phyloP scores from a whole-genome alignment of 2,329 filamentous ascomycete species.

The Botryosphaeria agaves region DNA sequence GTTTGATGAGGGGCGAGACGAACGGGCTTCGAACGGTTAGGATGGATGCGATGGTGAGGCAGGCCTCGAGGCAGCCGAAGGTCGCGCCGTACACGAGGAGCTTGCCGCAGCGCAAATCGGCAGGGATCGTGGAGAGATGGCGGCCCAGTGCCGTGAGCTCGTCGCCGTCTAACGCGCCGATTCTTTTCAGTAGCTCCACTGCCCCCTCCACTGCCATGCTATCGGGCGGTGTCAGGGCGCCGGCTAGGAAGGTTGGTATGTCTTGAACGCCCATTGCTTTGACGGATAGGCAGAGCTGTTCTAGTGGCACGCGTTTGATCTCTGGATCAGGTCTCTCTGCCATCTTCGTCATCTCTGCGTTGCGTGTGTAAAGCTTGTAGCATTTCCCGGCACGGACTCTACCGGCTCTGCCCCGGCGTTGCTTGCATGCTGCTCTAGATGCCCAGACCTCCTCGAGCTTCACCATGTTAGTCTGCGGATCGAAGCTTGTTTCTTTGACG shows the following conservation, averaged over 20 bases:
- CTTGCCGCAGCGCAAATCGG: constrained; percentile 83
- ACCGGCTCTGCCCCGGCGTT: constrained; percentile 81
- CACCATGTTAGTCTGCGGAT: constrained; percentile 82
- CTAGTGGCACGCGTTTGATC: constrained; percentile 79
- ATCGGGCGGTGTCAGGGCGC: constrained; percentile 79
- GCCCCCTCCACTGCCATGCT: constrained; percentile 74
- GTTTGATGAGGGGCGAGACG: constrained; percentile 62
- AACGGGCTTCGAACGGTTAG: constrained; percentile 84
- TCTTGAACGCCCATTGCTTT: constrained; percentile 86
- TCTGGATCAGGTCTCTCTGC: constrained; percentile 78
- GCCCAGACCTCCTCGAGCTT: constrained; percentile 92
- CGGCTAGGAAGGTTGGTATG: constrained; percentile 62
- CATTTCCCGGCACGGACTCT: constrained; percentile 81
- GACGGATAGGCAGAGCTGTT: constrained; percentile 87
- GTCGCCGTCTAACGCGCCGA: constrained; percentile 76
- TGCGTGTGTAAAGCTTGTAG: constrained; percentile 87
- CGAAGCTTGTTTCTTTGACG: constrained; percentile 93
- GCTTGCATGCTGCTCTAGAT: constrained; percentile 83
- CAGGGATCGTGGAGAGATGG: constrained; percentile 88
- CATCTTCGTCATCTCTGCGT: constrained; percentile 69
- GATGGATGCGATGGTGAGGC: constrained; percentile 76
- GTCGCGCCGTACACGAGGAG: constrained; percentile 89
- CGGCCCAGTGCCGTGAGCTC: constrained; percentile 80
- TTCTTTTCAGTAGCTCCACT: constrained; percentile 57
- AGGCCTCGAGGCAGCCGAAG: constrained; percentile 81